A percentile compares a stretch with the other conserved stretches of the same genome.
Conservation (phyloP, 345 rosid species). For the Syzygium aqueum region DNA sequence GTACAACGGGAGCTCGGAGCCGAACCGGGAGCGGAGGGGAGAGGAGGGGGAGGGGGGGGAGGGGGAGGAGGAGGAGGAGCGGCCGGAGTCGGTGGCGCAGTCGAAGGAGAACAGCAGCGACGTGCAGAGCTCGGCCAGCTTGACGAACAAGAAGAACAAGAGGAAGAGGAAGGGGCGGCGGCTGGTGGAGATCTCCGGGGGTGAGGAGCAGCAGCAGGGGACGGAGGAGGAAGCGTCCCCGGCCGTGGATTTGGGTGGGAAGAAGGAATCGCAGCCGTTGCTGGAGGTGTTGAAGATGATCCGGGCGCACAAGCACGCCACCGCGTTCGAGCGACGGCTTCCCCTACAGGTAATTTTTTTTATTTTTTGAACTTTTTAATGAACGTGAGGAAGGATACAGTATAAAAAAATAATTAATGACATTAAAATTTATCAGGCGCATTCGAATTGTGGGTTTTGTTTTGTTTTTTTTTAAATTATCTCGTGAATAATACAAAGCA, state of each 20-base stretch:
- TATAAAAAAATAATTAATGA: neutral
- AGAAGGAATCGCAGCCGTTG: constrained; percentile 51
- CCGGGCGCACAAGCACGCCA: constrained; percentile 45
- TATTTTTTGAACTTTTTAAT: neutral
- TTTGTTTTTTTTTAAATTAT: neutral
- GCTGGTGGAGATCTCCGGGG: constrained; percentile 9
- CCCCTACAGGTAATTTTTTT: constrained; percentile 34
- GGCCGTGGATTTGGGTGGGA: constrained; percentile 6
- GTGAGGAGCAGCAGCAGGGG: constrained; percentile 12
- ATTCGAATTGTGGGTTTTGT: neutral
- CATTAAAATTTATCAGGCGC: neutral
- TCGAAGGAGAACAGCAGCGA: constrained; percentile 31
- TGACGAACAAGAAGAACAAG: constrained; percentile 11
- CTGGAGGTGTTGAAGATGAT: constrained; percentile 30
- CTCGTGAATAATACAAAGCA: neutral
- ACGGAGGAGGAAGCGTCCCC: constrained; percentile 5
- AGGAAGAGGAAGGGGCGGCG: constrained; percentile 22
- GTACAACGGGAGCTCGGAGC: constrained; percentile 18
- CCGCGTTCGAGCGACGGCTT: constrained; percentile 50
- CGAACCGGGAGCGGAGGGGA: constrained; percentile 5
- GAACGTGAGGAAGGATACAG: too few relatives aligned
- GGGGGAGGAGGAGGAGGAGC: constrained; percentile 24
- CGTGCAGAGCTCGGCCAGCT: constrained; percentile 50
- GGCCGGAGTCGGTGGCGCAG: constrained; percentile 26
- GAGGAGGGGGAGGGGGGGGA: constrained; percentile 5